These are phyloP conservation scores for Salvia sclarea DNA, from an alignment of 305 asterid species.

Conservation along the genomic window DNA sequence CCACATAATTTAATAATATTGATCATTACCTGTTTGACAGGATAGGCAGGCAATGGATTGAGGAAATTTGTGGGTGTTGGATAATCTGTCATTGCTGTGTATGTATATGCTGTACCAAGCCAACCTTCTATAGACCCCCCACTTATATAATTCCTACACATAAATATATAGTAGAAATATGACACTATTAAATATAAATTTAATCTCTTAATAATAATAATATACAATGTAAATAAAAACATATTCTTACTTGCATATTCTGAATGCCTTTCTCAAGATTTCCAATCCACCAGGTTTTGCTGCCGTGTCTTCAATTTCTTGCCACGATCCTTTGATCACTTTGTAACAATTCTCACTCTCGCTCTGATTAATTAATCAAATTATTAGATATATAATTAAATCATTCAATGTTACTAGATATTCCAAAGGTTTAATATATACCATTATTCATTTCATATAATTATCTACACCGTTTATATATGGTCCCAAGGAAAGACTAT, in stretches of 20 bases:
- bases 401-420: neutral
- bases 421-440: too few species aligned
- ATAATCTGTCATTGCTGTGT: slow-evolving; percentile 95
- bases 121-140: slow-evolving; percentile 50
- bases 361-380: slow-evolving; percentile 46
- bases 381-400: neutral
- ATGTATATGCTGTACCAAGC: slow-evolving; percentile 59
- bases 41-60: slow-evolving; percentile 82
- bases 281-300: slow-evolving; percentile 61
- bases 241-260: slow-evolving; percentile 71
- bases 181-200: neutral
- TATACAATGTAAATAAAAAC: neutral
- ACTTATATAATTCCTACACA: slow-evolving; percentile 51
- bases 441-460: slow-evolving; percentile 8
- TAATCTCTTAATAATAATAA: too few species aligned
- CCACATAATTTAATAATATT: too few species aligned
- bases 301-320: slow-evolving; percentile 65
- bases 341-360: slow-evolving; percentile 78
- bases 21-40: slow-evolving; percentile 68
- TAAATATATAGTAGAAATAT: neutral
- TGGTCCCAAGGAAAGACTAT: slow-evolving; percentile 10
- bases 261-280: slow-evolving; percentile 59
- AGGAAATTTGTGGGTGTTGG: slow-evolving; percentile 81
- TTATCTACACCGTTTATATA: neutral
- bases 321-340: slow-evolving; percentile 79